A percentile compares a stretch with the other conserved stretches of the same genome.
Conservation (phyloP, 176 grass and related monocot genomes). For the Avena sativa region DNA sequence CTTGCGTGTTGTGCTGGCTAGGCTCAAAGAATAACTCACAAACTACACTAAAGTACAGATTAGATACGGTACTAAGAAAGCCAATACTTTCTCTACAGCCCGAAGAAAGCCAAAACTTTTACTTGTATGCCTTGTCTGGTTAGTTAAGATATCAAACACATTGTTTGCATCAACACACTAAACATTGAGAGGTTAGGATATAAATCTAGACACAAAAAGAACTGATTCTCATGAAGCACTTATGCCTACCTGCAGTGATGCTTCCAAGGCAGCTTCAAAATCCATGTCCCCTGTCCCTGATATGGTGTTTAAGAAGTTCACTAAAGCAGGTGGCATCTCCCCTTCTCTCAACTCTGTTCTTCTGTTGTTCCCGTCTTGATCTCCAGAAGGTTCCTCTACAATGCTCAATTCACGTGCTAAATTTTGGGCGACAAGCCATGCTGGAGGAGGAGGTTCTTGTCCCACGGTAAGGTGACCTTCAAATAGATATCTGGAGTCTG, state of each 20-base stretch:
- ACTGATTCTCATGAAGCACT: conserved; percentile 14
- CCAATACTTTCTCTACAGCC: not conserved
- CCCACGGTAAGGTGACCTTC: conserved; percentile 96
- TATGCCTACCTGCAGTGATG: conserved; percentile 63
- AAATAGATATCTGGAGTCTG: conserved; percentile 87
- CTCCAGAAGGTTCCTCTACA: conserved; percentile 64
- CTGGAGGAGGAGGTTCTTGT: conserved; percentile 83
- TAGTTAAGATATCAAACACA: conserved; percentile 11
- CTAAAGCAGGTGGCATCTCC: conserved; percentile 48
- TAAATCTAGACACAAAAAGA: not conserved
- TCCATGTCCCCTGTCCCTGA: conserved; percentile 45
- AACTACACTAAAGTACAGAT: conserved; percentile 1
- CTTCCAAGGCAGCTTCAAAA: conserved; percentile 75
- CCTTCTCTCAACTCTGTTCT: conserved; percentile 22
- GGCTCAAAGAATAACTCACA: not conserved
- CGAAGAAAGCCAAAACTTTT: conserved; percentile 26
- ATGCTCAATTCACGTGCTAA: conserved; percentile 64
- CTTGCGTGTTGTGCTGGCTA: conserved; percentile 7
- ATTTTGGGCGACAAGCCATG: conserved; percentile 94
- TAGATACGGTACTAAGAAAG: conserved; percentile 3
- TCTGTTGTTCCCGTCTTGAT: conserved; percentile 47
- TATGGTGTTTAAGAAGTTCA: conserved; percentile 64
- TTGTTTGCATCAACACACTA: conserved; percentile 27
- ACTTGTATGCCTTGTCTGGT: not conserved
- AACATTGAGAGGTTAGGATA: not conserved